phyloP scores from a whole-genome alignment of 2,329 filamentous ascomycete genomes.

The Lecanosticta acicola region DNA sequence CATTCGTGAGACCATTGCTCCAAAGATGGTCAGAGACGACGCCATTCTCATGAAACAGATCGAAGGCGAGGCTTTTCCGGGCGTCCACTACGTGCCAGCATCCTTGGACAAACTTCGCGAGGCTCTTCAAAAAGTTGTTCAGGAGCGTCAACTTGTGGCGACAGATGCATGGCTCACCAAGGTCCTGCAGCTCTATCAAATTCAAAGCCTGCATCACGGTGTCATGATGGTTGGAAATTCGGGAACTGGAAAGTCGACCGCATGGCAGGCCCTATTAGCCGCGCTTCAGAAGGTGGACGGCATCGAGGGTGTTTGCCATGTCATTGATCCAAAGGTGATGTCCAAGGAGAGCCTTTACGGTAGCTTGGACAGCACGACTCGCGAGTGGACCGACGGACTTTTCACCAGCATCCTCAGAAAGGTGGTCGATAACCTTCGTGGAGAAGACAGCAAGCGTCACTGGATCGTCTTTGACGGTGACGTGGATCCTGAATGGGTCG shows the following conservation, averaged over 20 bases:
- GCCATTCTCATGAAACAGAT: slow-evolving; percentile 82
- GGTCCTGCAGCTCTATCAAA: slow-evolving; percentile 93
- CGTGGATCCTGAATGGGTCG: slow-evolving; percentile 98
- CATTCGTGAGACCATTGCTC: slow-evolving; percentile 94
- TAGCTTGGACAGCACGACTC: slow-evolving; percentile 89
- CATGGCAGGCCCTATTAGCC: slow-evolving; percentile 88
- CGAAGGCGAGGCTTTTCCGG: slow-evolving; percentile 81
- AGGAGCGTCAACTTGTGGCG: slow-evolving; percentile 79
- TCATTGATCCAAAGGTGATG: slow-evolving; percentile 99
- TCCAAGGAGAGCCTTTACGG: slow-evolving; percentile 97
- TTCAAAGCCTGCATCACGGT: slow-evolving; percentile 95
- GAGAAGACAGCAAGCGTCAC: slow-evolving; percentile 92
- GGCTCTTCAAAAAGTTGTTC: slow-evolving; percentile 76
- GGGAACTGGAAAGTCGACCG: slow-evolving; percentile 91
- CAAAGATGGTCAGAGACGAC: slow-evolving; percentile 90
- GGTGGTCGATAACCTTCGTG: slow-evolving; percentile 96
- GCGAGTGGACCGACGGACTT: slow-evolving; percentile 97
- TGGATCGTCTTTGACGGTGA: slow-evolving; percentile 99
- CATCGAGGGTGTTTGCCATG: slow-evolving; percentile 88
- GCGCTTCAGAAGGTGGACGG: slow-evolving; percentile 87
- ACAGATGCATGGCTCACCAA: slow-evolving; percentile 98
- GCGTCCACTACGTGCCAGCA: slow-evolving; percentile 86
- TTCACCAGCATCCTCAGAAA: slow-evolving; percentile 97
- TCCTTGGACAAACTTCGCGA: slow-evolving; percentile 72
- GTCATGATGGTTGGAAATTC: slow-evolving; percentile 99